Conservation (phyloP, 1,139 yeast species). For the Groenewaldozyma sp. region DNA sequence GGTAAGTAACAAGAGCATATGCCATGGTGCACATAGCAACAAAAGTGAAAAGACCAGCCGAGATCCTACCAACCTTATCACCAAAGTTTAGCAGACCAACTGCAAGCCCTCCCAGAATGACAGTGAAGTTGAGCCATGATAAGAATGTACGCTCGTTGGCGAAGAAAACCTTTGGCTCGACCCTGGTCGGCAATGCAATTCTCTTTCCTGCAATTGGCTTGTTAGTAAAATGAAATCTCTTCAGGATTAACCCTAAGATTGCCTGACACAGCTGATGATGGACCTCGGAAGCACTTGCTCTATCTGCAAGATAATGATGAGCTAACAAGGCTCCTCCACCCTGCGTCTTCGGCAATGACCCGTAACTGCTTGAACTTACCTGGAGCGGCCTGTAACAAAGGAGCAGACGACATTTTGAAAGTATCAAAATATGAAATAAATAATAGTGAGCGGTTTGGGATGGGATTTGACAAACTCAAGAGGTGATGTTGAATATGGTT, state of each 20-base stretch:
- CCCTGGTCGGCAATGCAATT: conserved; percentile 95
- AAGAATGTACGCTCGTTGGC: conserved; percentile 93
- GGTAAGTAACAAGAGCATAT: conserved; percentile 90
- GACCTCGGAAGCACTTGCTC: background rate
- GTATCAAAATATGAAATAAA: too few relatives aligned
- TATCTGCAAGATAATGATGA: background rate
- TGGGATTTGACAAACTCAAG: too few relatives aligned
- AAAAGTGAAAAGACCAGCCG: conserved; percentile 89
- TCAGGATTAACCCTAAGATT: background rate
- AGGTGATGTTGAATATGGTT: too few relatives aligned
- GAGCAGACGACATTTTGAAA: conserved; percentile 55
- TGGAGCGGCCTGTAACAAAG: conserved; percentile 52
- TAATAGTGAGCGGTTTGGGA: too few relatives aligned
- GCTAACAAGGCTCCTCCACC: background rate
- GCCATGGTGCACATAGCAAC: conserved; percentile 95
- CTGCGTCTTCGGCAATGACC: background rate
- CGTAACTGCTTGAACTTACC: too few relatives aligned
- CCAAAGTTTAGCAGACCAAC: conserved; percentile 95
- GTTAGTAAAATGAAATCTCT: background rate
- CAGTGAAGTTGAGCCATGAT: conserved; percentile 97
- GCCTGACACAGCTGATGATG: too few relatives aligned
- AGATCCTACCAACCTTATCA: conserved; percentile 82
- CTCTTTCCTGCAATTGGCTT: conserved; percentile 50
- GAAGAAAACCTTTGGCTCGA: conserved; percentile 96
- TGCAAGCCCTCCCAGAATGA: conserved; percentile 91